Base-by-base conservation (phyloP, 192 early-diverging fungal genomes). In the Podochytrium sp. region DNA sequence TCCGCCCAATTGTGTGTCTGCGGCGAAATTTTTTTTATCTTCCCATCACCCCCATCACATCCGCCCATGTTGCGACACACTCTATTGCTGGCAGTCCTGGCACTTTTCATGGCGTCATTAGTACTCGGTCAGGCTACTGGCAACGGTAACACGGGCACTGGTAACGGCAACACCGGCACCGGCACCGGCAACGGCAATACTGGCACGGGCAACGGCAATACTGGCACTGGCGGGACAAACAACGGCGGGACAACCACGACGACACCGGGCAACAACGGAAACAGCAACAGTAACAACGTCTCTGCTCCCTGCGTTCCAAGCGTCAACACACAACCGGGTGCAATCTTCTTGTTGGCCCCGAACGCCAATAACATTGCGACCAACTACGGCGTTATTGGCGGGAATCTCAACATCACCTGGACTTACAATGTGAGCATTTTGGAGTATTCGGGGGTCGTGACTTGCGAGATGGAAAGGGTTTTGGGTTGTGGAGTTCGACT, bases 391-490 rank as follows among this genome's bases (percentile, higher is more conserved):
- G 66, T 69, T 51, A 51, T 69, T n/a, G 66, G 66, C 34, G 66
- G 66, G 16, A 69, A 51, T 18, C 50, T 69, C 14, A 69, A 69
- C 34, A 55, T 69, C 40, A 69, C 66, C 30, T 69, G 66, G 66
- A 5, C 34, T 10, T 69, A 69, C 37, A 23, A 34, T 18, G 66
- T 69, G 47, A 33, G 66, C 55, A n/a, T 1, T 69, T 55, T n/a
- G n/a, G n/a, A n/a, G n/a, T n/a, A n/a, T n/a, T n/a, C n/a, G n/a
- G n/a, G n/a, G n/a, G n/a, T n/a, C n/a, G n/a, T n/a, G n/a, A n/a
- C n/a, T n/a, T n/a, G n/a, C n/a, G n/a, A n/a, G n/a, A n/a, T n/a
- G n/a, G n/a, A n/a, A n/a, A n/a, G n/a, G n/a, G n/a, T n/a, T n/a
- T n/a, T n/a, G n/a, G n/a, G n/a, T n/a, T n/a, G n/a, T n/a, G n/a